Evolutionary conservation across 148 eudicot genomes (phyloP), one percentile per base, ranked within the genome.

Genomic region (Rhododendron vialii): DNA sequence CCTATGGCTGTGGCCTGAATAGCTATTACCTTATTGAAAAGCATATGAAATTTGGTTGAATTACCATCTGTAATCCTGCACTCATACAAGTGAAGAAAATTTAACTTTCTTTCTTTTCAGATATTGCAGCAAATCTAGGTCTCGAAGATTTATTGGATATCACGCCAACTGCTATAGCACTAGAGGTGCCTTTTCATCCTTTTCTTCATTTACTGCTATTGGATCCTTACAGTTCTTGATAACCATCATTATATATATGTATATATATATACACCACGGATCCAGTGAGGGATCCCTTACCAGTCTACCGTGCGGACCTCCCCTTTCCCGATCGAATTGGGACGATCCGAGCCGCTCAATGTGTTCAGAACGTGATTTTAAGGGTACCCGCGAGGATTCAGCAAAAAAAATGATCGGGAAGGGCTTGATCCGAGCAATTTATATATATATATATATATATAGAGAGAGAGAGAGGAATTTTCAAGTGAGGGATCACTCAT

Each of bases 111-210:
- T 38, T 67, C 38, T 41, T 57, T 86, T 84, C 85, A 91, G 94
- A 88, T 84, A 88, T 92, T 55, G 92, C 92, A 17, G 84, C 81
- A 15, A 88, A 92, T 43, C 55, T 85, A 26, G 90, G 91, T 55
- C 80, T 73, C n/a, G 85, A 86, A 71, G 94, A 89, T 87, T 87
- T 92, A 78, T 87, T 84, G 80, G 84, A 88, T 38, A 28, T 92
- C 84, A 89, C 91, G 3, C 92, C 94, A 51, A 87, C 89, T 82
- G 88, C 50, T 47, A 91, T 91, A 48, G 92, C 92, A 22, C 55
- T 92, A 28, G 91, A 92, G 92, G 94, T 92, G 24, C 79, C 73
- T 85, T 50, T 55, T 61, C 57, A 35, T 63, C 74, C 55, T 75
- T 85, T 41, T 51, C 82, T 76, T 57, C 11, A 35, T n/a, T 47